phyloP scores from a whole-genome alignment of 163 green algal genomes.

The Scenedesmus sp. region DNA sequence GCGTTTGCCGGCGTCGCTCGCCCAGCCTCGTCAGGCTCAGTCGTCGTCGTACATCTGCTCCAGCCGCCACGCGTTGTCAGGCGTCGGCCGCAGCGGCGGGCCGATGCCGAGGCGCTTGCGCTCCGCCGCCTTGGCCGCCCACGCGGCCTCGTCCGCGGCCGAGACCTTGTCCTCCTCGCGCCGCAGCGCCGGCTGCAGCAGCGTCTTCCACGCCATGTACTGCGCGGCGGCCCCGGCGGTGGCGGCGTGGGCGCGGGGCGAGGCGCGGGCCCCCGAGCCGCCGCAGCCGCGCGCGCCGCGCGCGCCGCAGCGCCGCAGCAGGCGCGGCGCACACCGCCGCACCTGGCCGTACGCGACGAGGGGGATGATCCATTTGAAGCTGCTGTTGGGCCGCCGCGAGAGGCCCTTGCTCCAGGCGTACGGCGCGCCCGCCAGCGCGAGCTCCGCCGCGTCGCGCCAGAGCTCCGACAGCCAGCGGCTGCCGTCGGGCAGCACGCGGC shows the following conservation, averaged over 20 bases:
- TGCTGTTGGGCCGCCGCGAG: constrained; percentile 48
- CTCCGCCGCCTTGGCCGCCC: constrained; percentile 49
- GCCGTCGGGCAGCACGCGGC: constrained; percentile 60
- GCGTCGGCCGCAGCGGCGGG: constrained; percentile 49
- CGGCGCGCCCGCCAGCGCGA: constrained; percentile 42
- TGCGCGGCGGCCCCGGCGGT: neutral
- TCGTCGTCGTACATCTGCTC: constrained; percentile 68
- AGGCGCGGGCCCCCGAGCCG: too few relatives aligned
- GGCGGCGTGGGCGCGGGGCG: too few relatives aligned
- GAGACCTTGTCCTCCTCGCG: constrained; percentile 40
- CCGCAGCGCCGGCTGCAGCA: constrained; percentile 24
- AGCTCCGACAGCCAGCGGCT: constrained; percentile 55
- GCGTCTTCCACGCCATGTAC: constrained; percentile 43
- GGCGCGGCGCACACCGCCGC: constrained; percentile 13
- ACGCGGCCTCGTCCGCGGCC: constrained; percentile 46
- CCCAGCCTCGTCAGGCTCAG: too few relatives aligned
- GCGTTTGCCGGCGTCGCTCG: too few relatives aligned
- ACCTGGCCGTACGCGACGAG: constrained; percentile 53
- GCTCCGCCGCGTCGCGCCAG: constrained; percentile 48
- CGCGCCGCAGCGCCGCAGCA: neutral
- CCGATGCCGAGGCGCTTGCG: constrained; percentile 52
- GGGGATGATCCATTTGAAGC: constrained; percentile 63
- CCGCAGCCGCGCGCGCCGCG: neutral
- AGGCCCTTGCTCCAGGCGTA: constrained; percentile 59
- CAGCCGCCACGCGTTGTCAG: constrained; percentile 56